Evolutionary conservation across 805 yeast genomes (phyloP).

Genomic region (Dipodascopsis tothii): DNA sequence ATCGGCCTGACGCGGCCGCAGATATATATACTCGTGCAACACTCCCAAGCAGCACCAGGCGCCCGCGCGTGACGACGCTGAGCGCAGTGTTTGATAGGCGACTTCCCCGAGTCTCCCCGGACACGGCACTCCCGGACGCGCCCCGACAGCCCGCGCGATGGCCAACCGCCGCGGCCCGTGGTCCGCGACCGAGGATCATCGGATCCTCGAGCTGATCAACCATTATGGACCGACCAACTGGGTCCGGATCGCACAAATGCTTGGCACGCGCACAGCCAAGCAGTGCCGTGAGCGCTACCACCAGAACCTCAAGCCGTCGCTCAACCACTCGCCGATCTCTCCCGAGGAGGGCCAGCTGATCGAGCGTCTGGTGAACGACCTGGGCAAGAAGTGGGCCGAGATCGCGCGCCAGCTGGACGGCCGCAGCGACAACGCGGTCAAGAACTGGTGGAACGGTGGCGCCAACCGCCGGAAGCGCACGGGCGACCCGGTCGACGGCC

Average conservation of each 20-base stretch:
- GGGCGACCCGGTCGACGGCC: conserved; percentile 24
- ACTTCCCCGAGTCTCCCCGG: no score
- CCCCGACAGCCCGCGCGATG: no score
- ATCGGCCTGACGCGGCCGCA: no score
- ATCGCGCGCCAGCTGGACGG: conserved; percentile 76
- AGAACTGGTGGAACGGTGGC: conserved; percentile 92
- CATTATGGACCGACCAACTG: conserved; percentile 76
- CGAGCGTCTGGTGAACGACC: conserved; percentile 65
- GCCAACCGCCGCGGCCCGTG: conserved; percentile 57
- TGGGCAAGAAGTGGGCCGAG: conserved; percentile 92
- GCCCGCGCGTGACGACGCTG: no score
- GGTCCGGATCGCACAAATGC: conserved; percentile 72
- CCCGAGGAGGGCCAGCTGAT: conserved; percentile 76
- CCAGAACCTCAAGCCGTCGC: conserved; percentile 78
- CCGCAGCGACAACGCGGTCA: conserved; percentile 81
- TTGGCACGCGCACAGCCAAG: conserved; percentile 77
- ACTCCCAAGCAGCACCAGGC: no score
- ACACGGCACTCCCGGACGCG: no score
- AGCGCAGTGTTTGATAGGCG: no score
- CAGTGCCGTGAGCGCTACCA: conserved; percentile 89
- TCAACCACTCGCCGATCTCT: conserved; percentile 75
- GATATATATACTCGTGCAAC: no score
- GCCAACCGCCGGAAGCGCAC: conserved; percentile 62
- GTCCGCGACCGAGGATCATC: conserved; percentile 78
- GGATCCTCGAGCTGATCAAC: conserved; percentile 59